Evolutionary conservation across 2,329 filamentous ascomycete species (phyloP), one percentile per base, ranked within the genome.

Genomic region (Hymenoscyphus infarciens): DNA sequence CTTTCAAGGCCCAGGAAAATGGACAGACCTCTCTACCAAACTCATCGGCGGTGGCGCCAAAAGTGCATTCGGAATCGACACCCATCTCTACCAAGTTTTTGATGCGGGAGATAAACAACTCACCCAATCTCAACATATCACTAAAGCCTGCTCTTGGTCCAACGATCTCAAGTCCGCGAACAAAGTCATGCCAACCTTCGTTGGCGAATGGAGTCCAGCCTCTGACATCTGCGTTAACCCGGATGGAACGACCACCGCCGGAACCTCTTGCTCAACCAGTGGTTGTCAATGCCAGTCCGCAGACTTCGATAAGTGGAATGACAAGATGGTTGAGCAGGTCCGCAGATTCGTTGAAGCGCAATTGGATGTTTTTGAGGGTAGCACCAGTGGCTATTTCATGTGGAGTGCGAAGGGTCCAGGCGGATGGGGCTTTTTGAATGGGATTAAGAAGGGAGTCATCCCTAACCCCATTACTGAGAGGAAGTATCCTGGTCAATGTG

Each of bases 21-120:
- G 77, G 77, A 73, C 73, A 45, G 63, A 64, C 52, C 69, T 74
- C 38, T 67, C 69, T 0, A 52, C 45, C n/a, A 49, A 67, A 22
- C 60, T 52, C 11, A 35, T 72, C 7, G 60, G 52, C 25, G 38
- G 27, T 2, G 58, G 60, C 16, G 56, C 66, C 16, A 69, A 74
- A 52, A 67, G 61, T 5, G 45, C 45, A 13, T 79, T 78, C 67
- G 75, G 71, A 25, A 65, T 79, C 52, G 77, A 78, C 63, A 71
- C 70, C 1, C 77, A 78, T 64, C 70, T 77, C 33, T 79, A 78
- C 67, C 76, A 79, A 64, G 73, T 78, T 64, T 74, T 73, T 61
- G 72, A 66, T 3, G 66, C 70, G 5, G 65, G 66, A 5, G 75
- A 78, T 66, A 74, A 74, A 19, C 29, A 53, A 2, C 72, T 78